These are phyloP conservation scores for Trichosphaerium sp. DNA, from an alignment of 78 protist species.

Conservation along the genomic window DNA sequence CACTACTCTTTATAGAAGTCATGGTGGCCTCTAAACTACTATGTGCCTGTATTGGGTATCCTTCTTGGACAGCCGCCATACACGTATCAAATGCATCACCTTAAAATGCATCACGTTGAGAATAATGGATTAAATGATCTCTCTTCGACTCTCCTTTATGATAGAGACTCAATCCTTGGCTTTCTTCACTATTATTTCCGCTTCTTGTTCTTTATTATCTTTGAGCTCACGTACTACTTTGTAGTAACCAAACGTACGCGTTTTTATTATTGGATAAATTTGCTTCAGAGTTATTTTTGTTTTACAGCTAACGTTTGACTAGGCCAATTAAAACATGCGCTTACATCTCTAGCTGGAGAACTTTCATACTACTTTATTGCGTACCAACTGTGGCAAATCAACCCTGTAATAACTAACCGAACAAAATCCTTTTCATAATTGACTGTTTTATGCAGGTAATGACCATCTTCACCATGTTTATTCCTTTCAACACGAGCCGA, in stretches of 20 bases:
- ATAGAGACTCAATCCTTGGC: background rate
- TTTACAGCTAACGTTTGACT: background rate
- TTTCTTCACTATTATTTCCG: background rate
- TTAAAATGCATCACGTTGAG: background rate
- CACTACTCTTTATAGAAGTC: too few species aligned
- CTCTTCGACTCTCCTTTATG: background rate
- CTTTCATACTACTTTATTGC: too few species aligned
- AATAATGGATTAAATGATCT: background rate
- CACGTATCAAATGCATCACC: constrained; percentile 3
- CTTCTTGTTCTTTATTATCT: background rate
- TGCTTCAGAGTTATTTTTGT: background rate
- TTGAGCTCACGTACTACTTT: background rate
- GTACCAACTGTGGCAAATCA: too few species aligned
- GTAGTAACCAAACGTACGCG: too few species aligned
- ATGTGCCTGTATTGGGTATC: constrained; percentile 2
- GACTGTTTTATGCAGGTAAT: background rate
- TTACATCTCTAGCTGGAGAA: too few species aligned
- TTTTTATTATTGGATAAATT: background rate
- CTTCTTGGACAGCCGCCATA: background rate
- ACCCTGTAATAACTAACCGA: too few species aligned
- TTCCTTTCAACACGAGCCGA: background rate
- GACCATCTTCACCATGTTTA: background rate
- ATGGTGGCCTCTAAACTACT: background rate
- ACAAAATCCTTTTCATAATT: background rate
- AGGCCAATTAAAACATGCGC: too few species aligned